A percentile compares a stretch with the other conserved stretches of the same genome.
These are phyloP conservation scores for Darksidea phi DNA, from an alignment of 495 filamentous ascomycete genomes.

Conservation along the genomic window DNA sequence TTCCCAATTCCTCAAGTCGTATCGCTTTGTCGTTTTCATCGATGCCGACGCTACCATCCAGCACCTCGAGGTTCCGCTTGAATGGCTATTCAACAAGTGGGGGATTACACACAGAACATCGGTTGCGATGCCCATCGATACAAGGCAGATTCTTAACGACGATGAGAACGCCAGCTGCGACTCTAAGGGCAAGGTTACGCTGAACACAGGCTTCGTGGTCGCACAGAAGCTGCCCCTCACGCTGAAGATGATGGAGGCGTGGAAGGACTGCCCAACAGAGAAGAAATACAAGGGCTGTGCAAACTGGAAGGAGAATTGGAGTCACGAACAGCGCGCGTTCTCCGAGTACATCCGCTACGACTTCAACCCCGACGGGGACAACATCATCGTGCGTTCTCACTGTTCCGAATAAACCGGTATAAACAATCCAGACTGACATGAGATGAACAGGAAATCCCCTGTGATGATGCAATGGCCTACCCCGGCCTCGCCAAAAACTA, in stretches of 20 bases:
- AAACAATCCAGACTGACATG: too few species aligned
- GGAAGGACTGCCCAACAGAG: constrained; percentile 42
- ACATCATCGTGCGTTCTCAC: too few species aligned
- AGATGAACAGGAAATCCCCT: too few species aligned
- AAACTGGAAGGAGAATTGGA: constrained; percentile 35
- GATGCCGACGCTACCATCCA: constrained; percentile 51
- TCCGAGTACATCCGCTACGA: constrained; percentile 42
- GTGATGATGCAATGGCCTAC: too few species aligned
- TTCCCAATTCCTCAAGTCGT: constrained; percentile 43
- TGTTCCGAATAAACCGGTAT: too few species aligned
- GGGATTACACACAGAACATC: constrained; percentile 32
- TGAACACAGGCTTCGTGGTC: constrained; percentile 47
- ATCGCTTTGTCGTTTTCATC: constrained; percentile 50
- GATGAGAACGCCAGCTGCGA: constrained; percentile 17
- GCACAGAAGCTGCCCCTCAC: constrained; percentile 40
- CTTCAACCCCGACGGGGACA: neutral
- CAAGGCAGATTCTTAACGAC: neutral
- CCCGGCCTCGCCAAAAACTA: neutral
- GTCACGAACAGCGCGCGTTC: constrained; percentile 45
- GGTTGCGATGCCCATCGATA: constrained; percentile 46
- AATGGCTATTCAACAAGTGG: constrained; percentile 57
- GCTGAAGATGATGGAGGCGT: constrained; percentile 40
- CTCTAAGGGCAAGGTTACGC: constrained; percentile 31
- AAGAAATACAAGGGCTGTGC: constrained; percentile 38
- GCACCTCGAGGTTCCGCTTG: constrained; percentile 49